Conservation (phyloP, 371 early-diverging fungal genomes). For the Mortierella sp. region DNA sequence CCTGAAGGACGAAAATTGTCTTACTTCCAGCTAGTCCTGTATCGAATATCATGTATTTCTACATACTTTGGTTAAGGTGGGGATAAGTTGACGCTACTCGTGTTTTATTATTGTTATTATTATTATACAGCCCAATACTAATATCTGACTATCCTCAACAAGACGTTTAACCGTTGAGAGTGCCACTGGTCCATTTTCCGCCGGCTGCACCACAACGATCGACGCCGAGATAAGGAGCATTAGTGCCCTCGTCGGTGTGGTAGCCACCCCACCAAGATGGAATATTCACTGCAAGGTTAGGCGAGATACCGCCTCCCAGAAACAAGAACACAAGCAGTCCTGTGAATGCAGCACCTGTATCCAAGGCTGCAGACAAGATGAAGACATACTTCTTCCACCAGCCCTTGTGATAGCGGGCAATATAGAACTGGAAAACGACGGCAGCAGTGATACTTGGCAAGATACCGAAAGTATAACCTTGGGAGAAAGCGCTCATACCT, state of each 20-base stretch:
- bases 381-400: conserved; percentile 61
- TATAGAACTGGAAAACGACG: conserved; percentile 67
- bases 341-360: conserved; percentile 73
- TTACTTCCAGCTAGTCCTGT: too few relatives aligned
- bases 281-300: conserved; percentile 21
- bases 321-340: conserved; percentile 62
- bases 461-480: conserved; percentile 60
- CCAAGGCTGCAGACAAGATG: conserved; percentile 77
- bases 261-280: conserved; percentile 40
- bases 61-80: background rate
- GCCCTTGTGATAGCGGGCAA: conserved; percentile 65
- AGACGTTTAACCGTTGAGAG: conserved; percentile 1
- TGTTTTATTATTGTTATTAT: background rate
- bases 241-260: conserved; percentile 11
- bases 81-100: background rate
- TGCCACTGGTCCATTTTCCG: conserved; percentile 13
- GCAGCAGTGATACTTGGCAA: conserved; percentile 57
- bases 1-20: too few relatives aligned
- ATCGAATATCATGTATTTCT: too few relatives aligned
- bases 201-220: too few relatives aligned
- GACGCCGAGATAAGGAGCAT: conserved; percentile 18
- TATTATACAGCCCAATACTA: background rate
- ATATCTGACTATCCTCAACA: background rate
- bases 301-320: conserved; percentile 44
- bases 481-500: conserved; percentile 62